Base-by-base conservation (phyloP, 1,284 basidiomycete species). In the Melampsora larici-populina region DNA sequence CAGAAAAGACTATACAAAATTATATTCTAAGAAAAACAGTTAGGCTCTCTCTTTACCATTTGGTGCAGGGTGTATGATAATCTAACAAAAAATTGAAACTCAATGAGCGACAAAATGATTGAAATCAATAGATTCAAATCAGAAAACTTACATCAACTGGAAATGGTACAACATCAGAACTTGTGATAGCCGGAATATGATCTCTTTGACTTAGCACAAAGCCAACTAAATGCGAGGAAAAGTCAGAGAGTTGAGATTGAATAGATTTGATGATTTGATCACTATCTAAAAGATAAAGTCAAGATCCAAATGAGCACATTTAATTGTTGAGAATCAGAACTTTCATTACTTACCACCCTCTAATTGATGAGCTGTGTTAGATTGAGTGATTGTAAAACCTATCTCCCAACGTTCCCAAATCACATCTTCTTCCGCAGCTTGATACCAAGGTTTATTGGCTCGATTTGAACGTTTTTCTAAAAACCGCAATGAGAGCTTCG, bases 391-490 rank as follows among this genome's bases (percentile, higher is more conserved):
- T 51, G 51, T 67, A 36, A 75, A 75, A 24, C 33, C 24, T 18
- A 75, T 75, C 55, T 75, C 73, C 73, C 73, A 75, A 48, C 65
- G 65, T 43, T 75, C 73, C 73, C 73, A 75, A 21, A 62, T 58
- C 26, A 75, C 21, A 13, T 51, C 33, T n/a, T 75, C 73, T 17
- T 68, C 64, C 5, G 33, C 49, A 60, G n/a, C 18, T 43, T 49
- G 65, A 60, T 66, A 66, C 65, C 48, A 75, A n/a, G 46, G 40
- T 55, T 31, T 65, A 33, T 21, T 75, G 40, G 33, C 58, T 7
- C 62, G 21, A 33, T 46, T 66, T 48, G 63, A 49, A 24, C 71
- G 60, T 24, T 46, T 74, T 48, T 65, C 71, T 13, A 74, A 31
- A 49, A 74, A 74, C 43, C 71, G 31, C 29, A 74, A 51, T 46